Base-by-base conservation (phyloP, 2,329 filamentous ascomycete species). In the Penicillium sumatraense region DNA sequence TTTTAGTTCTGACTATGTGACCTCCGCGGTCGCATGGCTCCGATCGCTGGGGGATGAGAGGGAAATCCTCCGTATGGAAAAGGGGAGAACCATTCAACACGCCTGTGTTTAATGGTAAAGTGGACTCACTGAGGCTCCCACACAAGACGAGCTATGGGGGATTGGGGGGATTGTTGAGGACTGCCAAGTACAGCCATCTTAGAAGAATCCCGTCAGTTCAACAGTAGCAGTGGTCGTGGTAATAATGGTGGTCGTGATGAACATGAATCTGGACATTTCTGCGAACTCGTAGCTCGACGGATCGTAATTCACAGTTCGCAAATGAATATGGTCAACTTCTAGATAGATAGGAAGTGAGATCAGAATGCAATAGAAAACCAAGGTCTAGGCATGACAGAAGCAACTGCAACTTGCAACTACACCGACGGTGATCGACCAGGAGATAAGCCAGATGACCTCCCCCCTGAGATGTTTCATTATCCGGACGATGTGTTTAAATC, bases 121-220 rank as follows among this genome's bases (percentile, higher is more conserved):
- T 27, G 24, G 5, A 70, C 69, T 62, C 23, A 72, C 70, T 63
- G 67, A 26, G 68, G 66, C 57, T 72, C 70, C 68, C 70, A 72
- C 33, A 63, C 58, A 21, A 72, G 57, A 47, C 69, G 63, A 27
- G 68, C 66, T 49, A 72, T 51, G 21, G 40, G 40, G 18, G 40
- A 44, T 16, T 44, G 56, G 44, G 61, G 62, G 10, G 64, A 49
- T 18, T 18, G 47, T 18, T 18, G 47, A 41, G 44, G 49, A 36
- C 44, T 52, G 23, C 18, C 24, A n/a, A 54, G 41, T 11, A 57
- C 49, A 8, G 55, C 49, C 63, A 65, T 59, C 7, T 10, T 52
- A 45, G 20, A 5, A 16, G 18, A 9, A 41, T 24, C n/a, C n/a
- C n/a, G n/a, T n/a, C n/a, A n/a, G n/a, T n/a, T n/a, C n/a, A 14